Base-by-base conservation (phyloP, 2,329 filamentous ascomycete genomes). In the Botrytis galanthina region DNA sequence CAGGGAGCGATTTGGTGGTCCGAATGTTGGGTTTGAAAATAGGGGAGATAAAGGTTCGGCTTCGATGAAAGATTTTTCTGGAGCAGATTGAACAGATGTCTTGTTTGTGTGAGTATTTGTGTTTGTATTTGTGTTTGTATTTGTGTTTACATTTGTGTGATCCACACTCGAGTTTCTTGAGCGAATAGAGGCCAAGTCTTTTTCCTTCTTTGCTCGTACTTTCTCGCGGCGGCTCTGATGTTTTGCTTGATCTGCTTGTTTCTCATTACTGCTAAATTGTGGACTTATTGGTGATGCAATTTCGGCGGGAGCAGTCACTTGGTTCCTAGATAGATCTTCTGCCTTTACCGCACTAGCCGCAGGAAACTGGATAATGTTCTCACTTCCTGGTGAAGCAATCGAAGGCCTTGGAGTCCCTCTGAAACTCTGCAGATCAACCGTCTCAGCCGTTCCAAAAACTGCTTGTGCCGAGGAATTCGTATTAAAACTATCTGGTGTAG, bases 141-240 rank as follows among this genome's bases (percentile, higher is more conserved):
- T 18, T 16, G 3, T 22, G 4, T 42, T 57, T 7, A 26, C 9
- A 20, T 22, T 54, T 57, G n/a, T 57, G 42, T 57, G 54, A 18
- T 57, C 18, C 48, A 68, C 10, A n/a, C 29, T 42, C 6, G 48
- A 68, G 26, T 46, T 51, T 22, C 35, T 60, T 22, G 20, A n/a
- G 32, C 62, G 48, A 37, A 75, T 64, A 10, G 60, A 62, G 29
- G 77, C 79, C 1, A 80, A 76, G 64, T 80, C 78, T 54, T 75
- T 71, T 37, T 75, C 71, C 67, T 78, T 80, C 39, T 73, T 72
- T 29, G 75, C 76, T 69, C 74, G 75, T 6, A 80, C 78, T 62
- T 72, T 73, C 35, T 79, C 78, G 66, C 75, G 74, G 39, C 78
- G 64, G n/a, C 26, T 76, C 59, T 75, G 70, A 20, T 60, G 66